These are phyloP conservation scores for Musa schizocarpa DNA, from an alignment of 176 grass and related monocot genomes.

Conservation along the genomic window DNA sequence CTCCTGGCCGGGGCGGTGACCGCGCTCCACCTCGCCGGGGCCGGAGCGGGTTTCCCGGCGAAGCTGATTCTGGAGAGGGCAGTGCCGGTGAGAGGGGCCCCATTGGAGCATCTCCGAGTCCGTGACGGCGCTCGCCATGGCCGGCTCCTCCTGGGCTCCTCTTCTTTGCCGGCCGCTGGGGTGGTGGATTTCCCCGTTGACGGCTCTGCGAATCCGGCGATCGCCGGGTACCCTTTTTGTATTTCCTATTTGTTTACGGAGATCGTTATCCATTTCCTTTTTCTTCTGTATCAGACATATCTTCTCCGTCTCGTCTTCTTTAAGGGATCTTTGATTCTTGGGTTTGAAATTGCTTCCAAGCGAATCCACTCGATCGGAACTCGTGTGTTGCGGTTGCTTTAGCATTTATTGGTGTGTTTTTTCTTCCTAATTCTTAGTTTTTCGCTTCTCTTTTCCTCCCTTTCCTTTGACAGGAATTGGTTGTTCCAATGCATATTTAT, in stretches of 20 bases:
- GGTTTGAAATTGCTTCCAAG: too few relatives aligned
- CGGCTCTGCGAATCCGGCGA: constrained; percentile 77
- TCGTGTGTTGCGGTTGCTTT: not conserved
- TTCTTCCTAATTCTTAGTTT: not conserved
- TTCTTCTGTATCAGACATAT: not conserved
- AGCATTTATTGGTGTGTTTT: not conserved
- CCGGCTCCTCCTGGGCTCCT: constrained; percentile 31
- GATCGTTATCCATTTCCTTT: not conserved
- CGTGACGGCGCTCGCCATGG: constrained; percentile 54
- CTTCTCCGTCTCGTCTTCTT: too few relatives aligned
- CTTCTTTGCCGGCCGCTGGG: constrained; percentile 19
- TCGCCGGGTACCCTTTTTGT: constrained; percentile 51
- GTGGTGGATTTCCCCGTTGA: constrained; percentile 88
- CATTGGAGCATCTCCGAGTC: constrained; percentile 48
- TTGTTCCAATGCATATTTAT: too few relatives aligned
- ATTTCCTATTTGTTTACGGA: not conserved
- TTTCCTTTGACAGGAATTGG: too few relatives aligned
- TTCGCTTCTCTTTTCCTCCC: not conserved
- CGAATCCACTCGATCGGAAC: not conserved
- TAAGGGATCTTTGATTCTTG: not conserved
- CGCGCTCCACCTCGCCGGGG: not conserved
- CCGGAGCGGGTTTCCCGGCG: constrained; percentile 24
- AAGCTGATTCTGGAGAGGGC: constrained; percentile 61
- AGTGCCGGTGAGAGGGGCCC: constrained; percentile 45
- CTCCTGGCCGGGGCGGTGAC: not conserved